Evolutionary conservation across 75 land plant genomes (phyloP).

Genomic region (Sequoia sempervirens): DNA sequence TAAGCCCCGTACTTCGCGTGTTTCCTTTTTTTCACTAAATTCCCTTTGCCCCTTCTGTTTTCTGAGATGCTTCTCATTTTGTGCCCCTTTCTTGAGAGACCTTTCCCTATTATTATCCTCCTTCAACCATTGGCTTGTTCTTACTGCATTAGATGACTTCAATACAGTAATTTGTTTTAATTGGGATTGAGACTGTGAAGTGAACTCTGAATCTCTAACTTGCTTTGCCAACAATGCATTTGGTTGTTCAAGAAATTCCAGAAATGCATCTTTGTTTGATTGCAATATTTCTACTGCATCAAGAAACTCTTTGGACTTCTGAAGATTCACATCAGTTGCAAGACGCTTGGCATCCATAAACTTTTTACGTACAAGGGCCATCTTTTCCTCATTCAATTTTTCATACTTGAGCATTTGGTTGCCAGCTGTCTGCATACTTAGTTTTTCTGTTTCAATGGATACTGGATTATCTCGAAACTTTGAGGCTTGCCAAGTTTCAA

Average conservation of each 20-base stretch:
- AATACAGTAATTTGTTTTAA: conserved; percentile 57
- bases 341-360: conserved; percentile 55
- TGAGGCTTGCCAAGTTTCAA: conserved; percentile 43
- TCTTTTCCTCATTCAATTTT: conserved; percentile 44
- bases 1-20: neutral
- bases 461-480: conserved; percentile 11
- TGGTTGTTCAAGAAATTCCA: conserved; percentile 78
- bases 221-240: conserved; percentile 52
- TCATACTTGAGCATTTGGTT: conserved; percentile 20
- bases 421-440: conserved; percentile 4
- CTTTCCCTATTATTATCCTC: conserved; percentile 8
- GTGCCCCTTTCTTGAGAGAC: conserved; percentile 9
- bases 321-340: conserved; percentile 55
- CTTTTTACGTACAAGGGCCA: conserved; percentile 61
- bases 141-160: conserved; percentile 47
- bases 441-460: conserved; percentile 21
- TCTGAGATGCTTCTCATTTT: conserved; percentile 29
- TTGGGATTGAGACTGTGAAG: conserved; percentile 28
- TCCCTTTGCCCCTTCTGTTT: conserved; percentile 6
- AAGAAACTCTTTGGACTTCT: conserved; percentile 70
- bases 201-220: conserved; percentile 17
- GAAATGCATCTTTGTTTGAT: conserved; percentile 75
- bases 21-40: neutral
- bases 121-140: conserved; percentile 13
- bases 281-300: conserved; percentile 88